These are phyloP conservation scores for Phragmites australis DNA, from an alignment of 176 grass and related monocot genomes.

Conservation along the genomic window DNA sequence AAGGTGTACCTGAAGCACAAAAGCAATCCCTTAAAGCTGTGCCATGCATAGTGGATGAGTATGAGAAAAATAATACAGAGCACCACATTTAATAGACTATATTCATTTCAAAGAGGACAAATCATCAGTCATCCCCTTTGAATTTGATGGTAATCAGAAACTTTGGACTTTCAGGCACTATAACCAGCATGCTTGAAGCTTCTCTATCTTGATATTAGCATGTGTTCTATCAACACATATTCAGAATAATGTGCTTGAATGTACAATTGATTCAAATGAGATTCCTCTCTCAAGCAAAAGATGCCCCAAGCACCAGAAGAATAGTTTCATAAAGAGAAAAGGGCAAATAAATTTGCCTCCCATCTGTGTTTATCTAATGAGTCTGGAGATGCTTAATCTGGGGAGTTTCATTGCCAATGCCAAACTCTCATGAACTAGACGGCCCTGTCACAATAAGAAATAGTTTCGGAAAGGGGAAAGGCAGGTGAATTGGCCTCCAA, in stretches of 20 bases:
- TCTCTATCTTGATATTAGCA: conserved; percentile 8
- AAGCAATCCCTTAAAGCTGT: not conserved
- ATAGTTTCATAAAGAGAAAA: conserved; percentile 9
- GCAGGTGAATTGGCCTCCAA: not conserved
- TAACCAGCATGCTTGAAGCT: not conserved
- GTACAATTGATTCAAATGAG: not conserved
- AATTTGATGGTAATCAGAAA: not conserved
- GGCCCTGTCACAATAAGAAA: not conserved
- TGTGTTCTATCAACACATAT: not conserved
- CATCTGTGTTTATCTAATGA: not conserved
- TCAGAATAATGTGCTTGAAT: not conserved
- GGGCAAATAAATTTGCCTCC: not conserved
- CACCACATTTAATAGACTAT: not conserved
- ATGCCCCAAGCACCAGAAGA: not conserved
- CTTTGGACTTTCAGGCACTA: no score
- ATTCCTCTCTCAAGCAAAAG: not conserved
- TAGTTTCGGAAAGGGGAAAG: not conserved
- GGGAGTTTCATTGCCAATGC: not conserved
- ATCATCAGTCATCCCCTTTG: not conserved
- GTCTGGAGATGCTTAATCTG: not conserved
- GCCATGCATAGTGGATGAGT: not conserved
- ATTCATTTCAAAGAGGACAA: not conserved
- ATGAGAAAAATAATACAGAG: not conserved
- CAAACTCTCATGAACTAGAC: not conserved
- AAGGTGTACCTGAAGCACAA: conserved; percentile 73